Base-by-base conservation (phyloP, 768 basidiomycete genomes). In the Daedaleopsis nitida region DNA sequence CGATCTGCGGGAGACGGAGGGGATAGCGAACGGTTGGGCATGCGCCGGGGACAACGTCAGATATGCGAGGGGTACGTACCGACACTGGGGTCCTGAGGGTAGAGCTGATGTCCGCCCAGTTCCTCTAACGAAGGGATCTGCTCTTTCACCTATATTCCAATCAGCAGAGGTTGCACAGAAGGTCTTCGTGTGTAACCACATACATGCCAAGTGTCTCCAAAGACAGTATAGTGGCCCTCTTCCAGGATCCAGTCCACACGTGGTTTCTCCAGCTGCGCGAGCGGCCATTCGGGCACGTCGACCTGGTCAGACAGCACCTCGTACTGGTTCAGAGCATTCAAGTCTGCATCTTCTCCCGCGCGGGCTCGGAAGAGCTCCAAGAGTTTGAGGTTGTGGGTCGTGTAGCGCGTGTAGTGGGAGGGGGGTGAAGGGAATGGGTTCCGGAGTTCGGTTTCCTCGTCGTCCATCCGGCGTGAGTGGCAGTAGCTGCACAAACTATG, bases 391-490 rank as follows among this genome's bases (percentile, higher is more conserved):
- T 95, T 94, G 69, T 84, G 86, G 0, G 82, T 63, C 0, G 92
- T 87, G 72, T 92, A 94, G 58, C 86, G 86, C 11, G 81, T 81
- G 74, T 94, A 93, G 70, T 91, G 89, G 14, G 89, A 89, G 0
- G 94, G 92, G 0, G 94, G 94, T 5, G 91, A 91, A 24, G 94
- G 94, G 72, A 96, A 96, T 11, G 91, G 92, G 74, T 92, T 93
- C 68, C 88, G 84, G 49, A 93, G 79, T 67, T 92, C 90, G 57
- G 86, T 81, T 57, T 88, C 87, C 63, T 91, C 87, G 60, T 90
- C 80, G 43, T 87, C 85, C 84, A 87, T 87, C 27, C 27, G 27
- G 27, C 7, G 27, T 32, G 4, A 32, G 27, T 32, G 3, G 27
- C 27, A 7, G 27, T 32, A 3, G 27, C 27, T 32, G 27, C 27